Evolutionary conservation across 805 yeast genomes (phyloP).

Genomic region (Yamadazyma insecticola): DNA sequence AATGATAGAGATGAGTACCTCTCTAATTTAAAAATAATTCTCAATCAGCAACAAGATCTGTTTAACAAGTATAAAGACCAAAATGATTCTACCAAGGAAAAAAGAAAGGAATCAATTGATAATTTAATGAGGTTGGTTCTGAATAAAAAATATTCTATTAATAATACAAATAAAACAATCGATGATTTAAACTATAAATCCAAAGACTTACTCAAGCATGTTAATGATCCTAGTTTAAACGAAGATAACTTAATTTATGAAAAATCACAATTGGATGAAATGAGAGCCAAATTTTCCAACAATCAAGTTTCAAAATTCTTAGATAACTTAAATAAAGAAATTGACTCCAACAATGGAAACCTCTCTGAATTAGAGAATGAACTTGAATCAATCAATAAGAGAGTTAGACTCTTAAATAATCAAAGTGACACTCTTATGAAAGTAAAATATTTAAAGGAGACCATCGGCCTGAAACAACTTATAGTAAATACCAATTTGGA

Average conservation of each 20-base stretch:
- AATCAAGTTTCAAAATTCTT: constrained; percentile 5
- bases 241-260: constrained; percentile 42
- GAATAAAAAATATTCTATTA: constrained; percentile 6
- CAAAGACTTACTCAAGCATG: constrained; percentile 4
- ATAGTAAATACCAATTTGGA: constrained; percentile 1
- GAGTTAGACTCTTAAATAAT: constrained; percentile 7
- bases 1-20: constrained; percentile 1
- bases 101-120: constrained; percentile 5
- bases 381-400: constrained; percentile 6
- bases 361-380: constrained; percentile 21
- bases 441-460: constrained; percentile 13
- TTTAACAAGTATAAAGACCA: constrained; percentile 1
- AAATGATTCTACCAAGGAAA: neutral
- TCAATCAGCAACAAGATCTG: constrained; percentile 1
- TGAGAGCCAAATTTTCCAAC: constrained; percentile 29
- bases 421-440: constrained; percentile 8
- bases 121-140: constrained; percentile 5
- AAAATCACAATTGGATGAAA: constrained; percentile 34
- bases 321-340: constrained; percentile 4
- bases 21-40: neutral
- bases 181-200: constrained; percentile 5
- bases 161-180: constrained; percentile 2
- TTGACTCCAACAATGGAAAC: constrained; percentile 8
- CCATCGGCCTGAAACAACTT: constrained; percentile 4
- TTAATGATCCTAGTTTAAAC: constrained; percentile 34